A percentile compares a stretch with the other conserved stretches of the same genome.
These are phyloP conservation scores for Phoma sp. DNA, from an alignment of 2,329 filamentous ascomycete genomes.

Conservation along the genomic window DNA sequence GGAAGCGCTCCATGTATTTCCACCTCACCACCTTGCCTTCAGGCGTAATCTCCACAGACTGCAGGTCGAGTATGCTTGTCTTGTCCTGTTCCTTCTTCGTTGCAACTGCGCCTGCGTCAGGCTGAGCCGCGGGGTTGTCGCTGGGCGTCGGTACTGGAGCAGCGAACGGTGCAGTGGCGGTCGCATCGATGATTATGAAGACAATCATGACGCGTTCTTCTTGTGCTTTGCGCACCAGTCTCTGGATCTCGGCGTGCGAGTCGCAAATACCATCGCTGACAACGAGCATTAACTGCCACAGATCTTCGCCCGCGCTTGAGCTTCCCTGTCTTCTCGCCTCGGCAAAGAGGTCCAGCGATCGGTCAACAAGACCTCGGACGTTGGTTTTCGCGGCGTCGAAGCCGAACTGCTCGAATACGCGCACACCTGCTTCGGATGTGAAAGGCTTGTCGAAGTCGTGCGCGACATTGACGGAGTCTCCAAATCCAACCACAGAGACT, in stretches of 20 bases:
- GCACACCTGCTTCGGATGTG: conserved; percentile 79
- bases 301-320: conserved; percentile 63
- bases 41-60: conserved; percentile 81
- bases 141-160: conserved; percentile 9
- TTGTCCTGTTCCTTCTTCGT: conserved; percentile 56
- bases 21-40: conserved; percentile 78
- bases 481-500: conserved; percentile 90
- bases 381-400: conserved; percentile 89
- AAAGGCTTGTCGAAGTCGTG: conserved; percentile 87
- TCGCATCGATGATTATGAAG: conserved; percentile 90
- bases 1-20: conserved; percentile 93
- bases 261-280: conserved; percentile 94
- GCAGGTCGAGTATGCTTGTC: conserved; percentile 83
- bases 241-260: conserved; percentile 81
- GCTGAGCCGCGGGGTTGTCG: conserved; percentile 13
- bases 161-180: conserved; percentile 23
- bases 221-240: conserved; percentile 83
- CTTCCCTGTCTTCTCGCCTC: conserved; percentile 70
- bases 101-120: conserved; percentile 17
- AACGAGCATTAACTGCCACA: conserved; percentile 95
- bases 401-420: conserved; percentile 81
- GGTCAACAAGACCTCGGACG: conserved; percentile 76
- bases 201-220: conserved; percentile 98
- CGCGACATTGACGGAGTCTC: conserved; percentile 79
- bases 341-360: conserved; percentile 82